Evolutionary conservation across 179 eudicot species (phyloP).

Genomic region (Beta lomatogona): DNA sequence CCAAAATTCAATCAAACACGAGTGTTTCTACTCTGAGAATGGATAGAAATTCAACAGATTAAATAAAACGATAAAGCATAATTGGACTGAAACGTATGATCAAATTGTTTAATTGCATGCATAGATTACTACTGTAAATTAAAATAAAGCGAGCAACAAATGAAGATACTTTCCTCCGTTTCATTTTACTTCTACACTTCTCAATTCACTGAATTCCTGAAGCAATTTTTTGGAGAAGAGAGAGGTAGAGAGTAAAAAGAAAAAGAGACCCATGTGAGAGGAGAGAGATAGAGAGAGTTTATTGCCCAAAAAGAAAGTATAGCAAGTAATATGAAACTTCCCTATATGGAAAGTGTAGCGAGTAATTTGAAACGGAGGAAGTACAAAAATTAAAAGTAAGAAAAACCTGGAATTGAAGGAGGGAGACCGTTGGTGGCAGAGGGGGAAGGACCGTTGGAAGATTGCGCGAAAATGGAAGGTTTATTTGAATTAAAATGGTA

Average conservation of each 20-base stretch:
- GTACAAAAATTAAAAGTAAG: background rate
- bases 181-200: too few species aligned
- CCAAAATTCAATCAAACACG: background rate
- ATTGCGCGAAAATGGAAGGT: conserved; percentile 37
- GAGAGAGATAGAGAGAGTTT: too few species aligned
- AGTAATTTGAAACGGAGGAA: too few species aligned
- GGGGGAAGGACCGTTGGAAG: conserved; percentile 33
- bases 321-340: too few species aligned
- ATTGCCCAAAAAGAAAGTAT: too few species aligned
- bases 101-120: background rate
- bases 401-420: conserved; percentile 35
- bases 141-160: background rate
- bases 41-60: background rate
- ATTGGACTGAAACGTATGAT: background rate
- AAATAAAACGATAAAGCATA: background rate
- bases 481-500: conserved; percentile 11
- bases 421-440: conserved; percentile 25
- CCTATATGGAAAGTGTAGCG: too few species aligned
- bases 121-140: background rate
- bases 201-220: too few species aligned
- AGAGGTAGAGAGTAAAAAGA: too few species aligned
- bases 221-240: too few species aligned
- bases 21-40: background rate
- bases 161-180: too few species aligned
- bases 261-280: too few species aligned